These are phyloP conservation scores for Fagus sylvatica DNA, from an alignment of 306 rosid genomes.

Conservation along the genomic window DNA sequence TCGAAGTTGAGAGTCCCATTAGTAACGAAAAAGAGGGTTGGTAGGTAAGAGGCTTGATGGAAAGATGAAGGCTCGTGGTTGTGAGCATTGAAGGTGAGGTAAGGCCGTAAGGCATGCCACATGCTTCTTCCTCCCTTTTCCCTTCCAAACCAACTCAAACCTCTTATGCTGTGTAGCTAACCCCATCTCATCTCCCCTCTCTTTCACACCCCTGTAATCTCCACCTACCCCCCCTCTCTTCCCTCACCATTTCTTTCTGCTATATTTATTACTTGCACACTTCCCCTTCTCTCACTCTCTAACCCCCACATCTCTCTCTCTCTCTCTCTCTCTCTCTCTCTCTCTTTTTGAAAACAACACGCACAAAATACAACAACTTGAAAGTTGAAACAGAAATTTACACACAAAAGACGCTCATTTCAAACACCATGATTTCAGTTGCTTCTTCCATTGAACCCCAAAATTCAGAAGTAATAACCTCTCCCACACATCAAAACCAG, in stretches of 20 bases:
- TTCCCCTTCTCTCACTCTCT: background rate
- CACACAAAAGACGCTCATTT: background rate
- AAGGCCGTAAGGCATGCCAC: background rate
- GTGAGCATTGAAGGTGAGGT: conserved; percentile 27
- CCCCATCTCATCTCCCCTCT: conserved; percentile 27
- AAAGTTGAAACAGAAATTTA: background rate
- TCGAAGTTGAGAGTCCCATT: no score
- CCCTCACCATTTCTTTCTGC: background rate
- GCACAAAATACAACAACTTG: background rate
- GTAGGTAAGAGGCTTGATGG: background rate
- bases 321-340: background rate
- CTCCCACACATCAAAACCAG: background rate
- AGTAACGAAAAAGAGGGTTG: background rate
- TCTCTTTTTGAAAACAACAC: background rate
- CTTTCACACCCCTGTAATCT: conserved; percentile 24
- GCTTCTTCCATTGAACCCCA: conserved; percentile 53
- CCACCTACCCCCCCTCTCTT: conserved; percentile 22
- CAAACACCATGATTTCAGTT: conserved; percentile 41
- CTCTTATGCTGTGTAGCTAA: conserved; percentile 23
- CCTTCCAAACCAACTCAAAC: conserved; percentile 1
- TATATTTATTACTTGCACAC: background rate
- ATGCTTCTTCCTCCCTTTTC: background rate
- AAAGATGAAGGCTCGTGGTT: background rate
- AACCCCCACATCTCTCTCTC: background rate
- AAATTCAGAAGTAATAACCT: conserved; percentile 15